phyloP scores from a whole-genome alignment of 2,329 filamentous ascomycete species.

The Exophiala aquamarina region DNA sequence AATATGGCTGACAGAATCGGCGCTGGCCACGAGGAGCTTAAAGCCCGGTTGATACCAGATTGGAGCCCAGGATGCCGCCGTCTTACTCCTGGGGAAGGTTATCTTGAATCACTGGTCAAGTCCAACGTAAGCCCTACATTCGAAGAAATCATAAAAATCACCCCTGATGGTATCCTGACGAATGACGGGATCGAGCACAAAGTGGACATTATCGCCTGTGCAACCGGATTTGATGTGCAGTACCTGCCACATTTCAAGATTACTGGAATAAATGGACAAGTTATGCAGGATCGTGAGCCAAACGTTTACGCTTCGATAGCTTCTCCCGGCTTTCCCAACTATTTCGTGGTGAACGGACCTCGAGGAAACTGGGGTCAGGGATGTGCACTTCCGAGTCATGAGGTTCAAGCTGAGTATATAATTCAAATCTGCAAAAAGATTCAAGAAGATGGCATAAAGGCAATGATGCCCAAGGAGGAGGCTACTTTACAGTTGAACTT shows the following conservation, averaged over 20 bases:
- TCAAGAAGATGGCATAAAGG: slow-evolving; percentile 34
- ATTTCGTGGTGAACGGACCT: slow-evolving; percentile 34
- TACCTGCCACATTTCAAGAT: slow-evolving; percentile 46
- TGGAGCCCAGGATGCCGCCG: slow-evolving; percentile 26
- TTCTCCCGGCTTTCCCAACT: slow-evolving; percentile 44
- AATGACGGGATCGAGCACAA: slow-evolving; percentile 22
- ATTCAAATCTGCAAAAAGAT: slow-evolving; percentile 34
- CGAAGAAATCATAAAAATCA: slow-evolving; percentile 23
- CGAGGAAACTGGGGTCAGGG: slow-evolving; percentile 31
- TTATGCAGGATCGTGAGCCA: slow-evolving; percentile 44
- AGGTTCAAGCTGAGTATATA: slow-evolving; percentile 31
- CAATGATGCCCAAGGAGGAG: slow-evolving; percentile 11
- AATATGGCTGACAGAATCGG: slow-evolving; percentile 25
- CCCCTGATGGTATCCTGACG: slow-evolving; percentile 25
- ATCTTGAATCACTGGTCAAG: slow-evolving; percentile 28
- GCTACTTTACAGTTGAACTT: slow-evolving; percentile 26
- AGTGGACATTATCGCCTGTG: slow-evolving; percentile 31
- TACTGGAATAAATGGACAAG: slow-evolving; percentile 31
- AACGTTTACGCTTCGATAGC: slow-evolving; percentile 46
- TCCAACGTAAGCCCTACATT: slow-evolving; percentile 26
- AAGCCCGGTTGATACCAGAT: slow-evolving; percentile 18
- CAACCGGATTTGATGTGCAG: slow-evolving; percentile 37
- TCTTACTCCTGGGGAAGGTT: slow-evolving; percentile 22
- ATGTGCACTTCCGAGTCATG: slow-evolving; percentile 26
- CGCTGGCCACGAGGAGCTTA: slow-evolving; percentile 16